Conservation (phyloP, 2,329 filamentous ascomycete species). For the Paramyrothecium roridum region DNA sequence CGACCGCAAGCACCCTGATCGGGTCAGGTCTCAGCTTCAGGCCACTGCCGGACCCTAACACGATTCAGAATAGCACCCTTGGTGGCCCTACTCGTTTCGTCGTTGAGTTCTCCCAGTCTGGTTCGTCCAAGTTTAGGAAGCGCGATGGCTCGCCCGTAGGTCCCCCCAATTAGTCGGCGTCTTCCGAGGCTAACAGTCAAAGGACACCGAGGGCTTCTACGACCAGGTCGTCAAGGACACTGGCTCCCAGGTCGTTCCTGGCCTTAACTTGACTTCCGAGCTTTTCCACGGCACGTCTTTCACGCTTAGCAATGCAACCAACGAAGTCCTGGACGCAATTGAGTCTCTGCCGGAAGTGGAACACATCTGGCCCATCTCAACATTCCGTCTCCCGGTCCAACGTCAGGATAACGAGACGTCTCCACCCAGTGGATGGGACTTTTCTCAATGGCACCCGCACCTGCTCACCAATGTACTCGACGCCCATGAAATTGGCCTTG, state of each 20-base stretch:
- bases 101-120: not conserved
- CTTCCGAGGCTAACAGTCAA: not conserved
- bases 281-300: constrained; percentile 7
- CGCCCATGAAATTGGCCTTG: constrained; percentile 3
- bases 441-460: constrained; percentile 2
- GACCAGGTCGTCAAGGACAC: constrained; percentile 1
- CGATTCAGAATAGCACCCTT: no score
- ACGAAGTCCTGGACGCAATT: constrained; percentile 4
- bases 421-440: not conserved
- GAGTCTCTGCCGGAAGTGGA: constrained; percentile 5
- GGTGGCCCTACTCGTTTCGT: not conserved
- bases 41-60: no score
- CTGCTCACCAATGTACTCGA: constrained; percentile 5
- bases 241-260: constrained; percentile 1
- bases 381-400: not conserved
- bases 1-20: no score
- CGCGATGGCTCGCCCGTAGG: not conserved
- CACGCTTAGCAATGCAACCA: constrained; percentile 2
- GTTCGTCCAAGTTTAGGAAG: not conserved
- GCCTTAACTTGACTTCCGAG: constrained; percentile 3
- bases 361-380: constrained; percentile 4
- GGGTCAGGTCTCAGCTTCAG: no score
- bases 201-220: constrained; percentile 4
- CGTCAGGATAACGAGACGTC: not conserved
- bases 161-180: not conserved